A percentile compares a stretch with the other conserved stretches of the same genome.
These are phyloP conservation scores for Wickerhamomyces rabaulensis DNA, from an alignment of 805 yeast species.

Conservation along the genomic window DNA sequence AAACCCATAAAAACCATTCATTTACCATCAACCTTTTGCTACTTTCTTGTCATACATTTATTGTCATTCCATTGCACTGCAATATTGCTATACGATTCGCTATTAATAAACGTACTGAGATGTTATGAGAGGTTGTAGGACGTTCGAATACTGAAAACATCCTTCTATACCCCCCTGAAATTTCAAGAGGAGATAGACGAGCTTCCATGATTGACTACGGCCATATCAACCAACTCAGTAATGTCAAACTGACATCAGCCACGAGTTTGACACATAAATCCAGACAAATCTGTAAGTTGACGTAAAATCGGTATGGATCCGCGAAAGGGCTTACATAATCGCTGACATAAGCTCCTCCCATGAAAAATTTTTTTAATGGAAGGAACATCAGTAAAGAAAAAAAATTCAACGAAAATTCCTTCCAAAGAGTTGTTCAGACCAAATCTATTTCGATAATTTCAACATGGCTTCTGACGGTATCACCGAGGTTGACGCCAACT, in stretches of 20 bases:
- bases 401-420: neutral
- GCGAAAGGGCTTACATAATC: neutral
- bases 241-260: too few species aligned
- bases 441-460: neutral
- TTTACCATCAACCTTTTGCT: too few species aligned
- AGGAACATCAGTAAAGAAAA: neutral
- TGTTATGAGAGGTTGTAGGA: neutral
- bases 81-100: neutral
- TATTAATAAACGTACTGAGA: neutral
- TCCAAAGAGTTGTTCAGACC: neutral
- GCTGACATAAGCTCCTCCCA: neutral
- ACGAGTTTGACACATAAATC: too few species aligned
- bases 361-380: neutral
- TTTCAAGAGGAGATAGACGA: too few species aligned
- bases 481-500: conserved; percentile 74
- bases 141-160: too few species aligned
- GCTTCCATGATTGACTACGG: too few species aligned
- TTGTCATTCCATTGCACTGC: neutral
- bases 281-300: too few species aligned
- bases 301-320: too few species aligned
- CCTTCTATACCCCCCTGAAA: too few species aligned
- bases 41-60: too few species aligned
- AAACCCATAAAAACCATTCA: neutral
- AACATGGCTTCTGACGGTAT: conserved; percentile 51
- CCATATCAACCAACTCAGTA: too few species aligned